Conservation (phyloP, 805 yeast species). For the Nakazawaea ambrosiae region DNA sequence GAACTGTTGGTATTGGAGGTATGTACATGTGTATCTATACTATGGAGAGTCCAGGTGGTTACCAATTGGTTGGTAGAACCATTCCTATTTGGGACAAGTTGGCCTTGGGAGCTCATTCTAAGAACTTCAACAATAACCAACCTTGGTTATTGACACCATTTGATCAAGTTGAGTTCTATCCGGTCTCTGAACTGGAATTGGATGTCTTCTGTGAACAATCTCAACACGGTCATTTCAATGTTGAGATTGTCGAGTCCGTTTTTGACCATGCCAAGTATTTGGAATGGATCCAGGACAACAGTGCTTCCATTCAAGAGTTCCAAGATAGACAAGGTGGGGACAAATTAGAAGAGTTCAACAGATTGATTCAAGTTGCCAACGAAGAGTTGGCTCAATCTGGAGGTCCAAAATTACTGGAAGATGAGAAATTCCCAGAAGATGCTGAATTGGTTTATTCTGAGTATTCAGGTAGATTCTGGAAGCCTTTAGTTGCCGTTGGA, state of each 20-base stretch:
- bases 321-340: constrained; percentile 67
- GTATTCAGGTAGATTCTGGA: constrained; percentile 97
- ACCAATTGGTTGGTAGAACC: constrained; percentile 93
- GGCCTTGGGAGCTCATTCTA: constrained; percentile 59
- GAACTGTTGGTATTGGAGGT: constrained; percentile 97
- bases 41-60: constrained; percentile 98
- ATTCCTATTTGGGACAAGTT: constrained; percentile 97
- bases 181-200: constrained; percentile 79
- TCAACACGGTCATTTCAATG: constrained; percentile 71
- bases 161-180: constrained; percentile 92
- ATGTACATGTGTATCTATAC: constrained; percentile 98
- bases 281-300: constrained; percentile 70
- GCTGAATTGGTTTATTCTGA: constrained; percentile 88
- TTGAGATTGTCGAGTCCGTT: constrained; percentile 67
- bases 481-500: constrained; percentile 74
- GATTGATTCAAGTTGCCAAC: constrained; percentile 74
- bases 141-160: constrained; percentile 94
- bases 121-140: constrained; percentile 33
- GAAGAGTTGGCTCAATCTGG: constrained; percentile 57
- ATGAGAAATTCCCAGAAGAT: constrained; percentile 61
- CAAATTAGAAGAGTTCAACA: constrained; percentile 78
- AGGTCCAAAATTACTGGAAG: constrained; percentile 36
- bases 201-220: constrained; percentile 66
- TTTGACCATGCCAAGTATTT: constrained; percentile 79
- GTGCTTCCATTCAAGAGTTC: constrained; percentile 65